These are phyloP conservation scores for Cystobasidium slooffiae DNA, from an alignment of 1,284 basidiomycete species.

Conservation along the genomic window DNA sequence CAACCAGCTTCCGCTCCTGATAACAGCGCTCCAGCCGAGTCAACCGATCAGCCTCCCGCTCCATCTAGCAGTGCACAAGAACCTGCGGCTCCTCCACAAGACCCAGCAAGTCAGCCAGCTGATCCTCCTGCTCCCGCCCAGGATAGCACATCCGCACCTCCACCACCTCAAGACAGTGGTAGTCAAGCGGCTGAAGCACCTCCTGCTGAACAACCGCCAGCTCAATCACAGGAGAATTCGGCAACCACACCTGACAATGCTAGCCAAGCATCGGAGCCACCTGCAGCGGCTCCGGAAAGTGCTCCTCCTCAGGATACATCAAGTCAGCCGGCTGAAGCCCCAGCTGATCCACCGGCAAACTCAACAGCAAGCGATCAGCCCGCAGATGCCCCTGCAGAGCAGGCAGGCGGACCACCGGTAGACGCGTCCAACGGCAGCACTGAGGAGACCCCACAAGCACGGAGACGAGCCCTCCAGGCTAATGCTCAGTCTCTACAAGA, in stretches of 20 bases:
- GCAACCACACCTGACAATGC: neutral
- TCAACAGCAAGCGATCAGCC: neutral
- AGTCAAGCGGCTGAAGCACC: neutral
- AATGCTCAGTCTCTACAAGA: neutral
- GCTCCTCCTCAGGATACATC: neutral
- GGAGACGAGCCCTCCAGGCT: neutral
- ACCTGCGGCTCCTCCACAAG: neutral
- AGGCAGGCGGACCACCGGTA: neutral
- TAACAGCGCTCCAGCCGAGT: too few relatives aligned
- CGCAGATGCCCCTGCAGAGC: neutral
- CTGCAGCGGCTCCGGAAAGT: neutral
- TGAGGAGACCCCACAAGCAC: neutral
- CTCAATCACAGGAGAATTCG: neutral
- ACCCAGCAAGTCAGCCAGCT: neutral
- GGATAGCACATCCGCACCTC: neutral
- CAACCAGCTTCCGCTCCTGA: too few relatives aligned
- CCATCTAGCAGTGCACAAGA: neutral
- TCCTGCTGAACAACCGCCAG: neutral
- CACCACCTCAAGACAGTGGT: neutral
- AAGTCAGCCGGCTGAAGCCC: neutral
- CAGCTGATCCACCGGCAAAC: neutral
- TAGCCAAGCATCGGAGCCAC: neutral
- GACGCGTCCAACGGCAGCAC: too few relatives aligned
- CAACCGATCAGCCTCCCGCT: neutral
- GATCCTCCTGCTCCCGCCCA: neutral